These are phyloP conservation scores for Rutstroemia sp. DNA, from an alignment of 2,329 filamentous ascomycete genomes.

Conservation along the genomic window DNA sequence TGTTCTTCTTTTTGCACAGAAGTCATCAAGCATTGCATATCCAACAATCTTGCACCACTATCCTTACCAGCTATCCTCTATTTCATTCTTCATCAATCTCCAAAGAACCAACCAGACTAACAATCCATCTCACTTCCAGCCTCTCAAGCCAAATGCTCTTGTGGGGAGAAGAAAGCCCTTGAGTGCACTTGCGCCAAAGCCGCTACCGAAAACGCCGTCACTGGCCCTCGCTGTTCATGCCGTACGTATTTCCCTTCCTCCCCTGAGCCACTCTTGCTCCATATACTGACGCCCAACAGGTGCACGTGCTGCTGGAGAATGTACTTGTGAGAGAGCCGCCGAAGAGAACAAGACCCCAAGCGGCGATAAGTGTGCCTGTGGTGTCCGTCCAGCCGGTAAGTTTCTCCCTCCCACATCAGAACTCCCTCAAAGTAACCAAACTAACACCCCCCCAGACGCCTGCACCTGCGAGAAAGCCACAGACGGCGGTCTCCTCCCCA, in stretches of 20 bases:
- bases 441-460: conserved; percentile 38
- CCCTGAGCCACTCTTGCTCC: not conserved
- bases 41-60: not conserved
- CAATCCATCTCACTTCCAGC: conserved; percentile 28
- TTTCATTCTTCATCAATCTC: not conserved
- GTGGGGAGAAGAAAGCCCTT: conserved; percentile 79
- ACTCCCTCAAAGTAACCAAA: not conserved
- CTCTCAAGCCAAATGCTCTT: conserved; percentile 70
- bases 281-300: conserved; percentile 14
- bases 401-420: conserved; percentile 13
- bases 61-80: not conserved
- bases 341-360: conserved; percentile 58
- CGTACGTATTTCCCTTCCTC: conserved; percentile 36
- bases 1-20: too few species aligned
- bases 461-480: conserved; percentile 79
- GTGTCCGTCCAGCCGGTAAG: conserved; percentile 63
- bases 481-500: conserved; percentile 53
- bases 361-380: conserved; percentile 67
- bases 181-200: conserved; percentile 81
- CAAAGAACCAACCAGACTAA: not conserved
- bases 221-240: conserved; percentile 75
- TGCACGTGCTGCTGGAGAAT: conserved; percentile 69
- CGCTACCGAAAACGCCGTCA: conserved; percentile 62
- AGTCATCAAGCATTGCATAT: too few species aligned
- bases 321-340: conserved; percentile 68